A percentile compares a stretch with the other conserved stretches of the same genome.
These are phyloP conservation scores for Pezicula radicicola DNA, from an alignment of 2,329 filamentous ascomycete species.

Conservation along the genomic window DNA sequence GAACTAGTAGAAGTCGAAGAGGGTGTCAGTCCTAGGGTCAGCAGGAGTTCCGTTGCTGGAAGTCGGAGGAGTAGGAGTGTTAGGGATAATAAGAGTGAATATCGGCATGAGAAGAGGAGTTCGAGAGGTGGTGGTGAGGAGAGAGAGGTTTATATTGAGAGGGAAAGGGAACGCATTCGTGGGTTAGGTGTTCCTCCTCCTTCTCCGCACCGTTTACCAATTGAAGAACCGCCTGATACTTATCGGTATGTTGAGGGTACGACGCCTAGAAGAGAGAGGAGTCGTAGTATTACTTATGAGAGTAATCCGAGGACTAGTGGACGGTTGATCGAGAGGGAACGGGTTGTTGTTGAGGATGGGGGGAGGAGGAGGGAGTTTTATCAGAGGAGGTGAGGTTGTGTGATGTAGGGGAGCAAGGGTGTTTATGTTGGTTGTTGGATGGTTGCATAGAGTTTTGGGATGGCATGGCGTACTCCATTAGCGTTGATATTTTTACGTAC, in stretches of 20 bases:
- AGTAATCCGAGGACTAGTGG: conserved; percentile 14
- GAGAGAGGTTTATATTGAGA: conserved; percentile 24
- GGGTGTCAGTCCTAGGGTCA: conserved; percentile 7
- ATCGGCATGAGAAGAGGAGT: conserved; percentile 6
- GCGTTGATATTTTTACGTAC: too few species aligned
- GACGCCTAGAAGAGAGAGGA: conserved; percentile 5
- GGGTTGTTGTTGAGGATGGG: conserved; percentile 22
- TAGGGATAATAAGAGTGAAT: too few species aligned
- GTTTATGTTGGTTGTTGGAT: too few species aligned
- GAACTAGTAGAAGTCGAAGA: conserved; percentile 19
- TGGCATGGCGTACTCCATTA: too few species aligned
- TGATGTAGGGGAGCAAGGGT: too few species aligned
- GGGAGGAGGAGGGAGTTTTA: conserved; percentile 25
- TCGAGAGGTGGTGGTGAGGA: conserved; percentile 8
- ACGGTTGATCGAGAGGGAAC: conserved; percentile 17
- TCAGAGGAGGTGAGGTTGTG: conserved; percentile 7
- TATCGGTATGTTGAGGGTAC: conserved; percentile 20
- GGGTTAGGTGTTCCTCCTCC: conserved; percentile 4
- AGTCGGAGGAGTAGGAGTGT: background rate
- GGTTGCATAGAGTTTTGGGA: too few species aligned
- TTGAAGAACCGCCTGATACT: conserved; percentile 12
- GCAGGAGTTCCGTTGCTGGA: conserved; percentile 2
- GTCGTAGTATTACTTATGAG: conserved; percentile 21
- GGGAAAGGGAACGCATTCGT: conserved; percentile 16
- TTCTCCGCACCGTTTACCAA: background rate